Evolutionary conservation across 768 basidiomycete genomes (phyloP), one percentile per base, ranked within the genome.

Genomic region (Amanita brunnescens): DNA sequence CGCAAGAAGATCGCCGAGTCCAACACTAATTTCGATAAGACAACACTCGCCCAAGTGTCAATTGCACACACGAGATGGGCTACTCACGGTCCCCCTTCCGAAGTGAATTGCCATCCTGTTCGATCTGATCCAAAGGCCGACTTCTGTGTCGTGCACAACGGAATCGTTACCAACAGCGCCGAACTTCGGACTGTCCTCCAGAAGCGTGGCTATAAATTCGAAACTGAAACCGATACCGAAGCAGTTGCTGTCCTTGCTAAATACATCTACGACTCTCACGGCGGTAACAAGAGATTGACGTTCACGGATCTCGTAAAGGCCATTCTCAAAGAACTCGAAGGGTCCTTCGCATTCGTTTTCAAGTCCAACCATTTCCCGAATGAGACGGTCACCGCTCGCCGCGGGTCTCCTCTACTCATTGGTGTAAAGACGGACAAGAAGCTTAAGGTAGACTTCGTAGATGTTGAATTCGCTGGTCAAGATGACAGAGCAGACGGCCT

Each of bases 341-440:
- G 96, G 37, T 97, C 96, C 2, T 99, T 98, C 60, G 96, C 96
- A 14, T 95, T 99, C 69, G 93, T 97, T 59, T 97, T 99, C 87
- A 98, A 96, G 74, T 96, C 93, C 5, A 68, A 67, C 30, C 93
- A 98, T 73, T 99, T 82, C 77, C 96, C 96, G 38, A 89, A 95
- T 58, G 90, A 98, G 67, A 81, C 94, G 57, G 94, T 98, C 55
- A 89, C 90, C 46, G 92, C 94, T 52, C 92, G 94, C 59, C 89
- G 96, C 62, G 96, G 96, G 59, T 97, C 95, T 12, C 96, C 96
- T 24, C 81, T 99, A 26, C 71, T 98, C 52, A 82, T 99, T 62
- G 96, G 96, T 72, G 95, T 99, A 64, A 98, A 98, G 84, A 98
- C 96, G 14, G 95, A 99, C 66, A 94, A 96, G 79, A 98, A 98